These are phyloP conservation scores for Aspergillus fischeri DNA, from an alignment of 2,329 filamentous ascomycete genomes.

Conservation along the genomic window DNA sequence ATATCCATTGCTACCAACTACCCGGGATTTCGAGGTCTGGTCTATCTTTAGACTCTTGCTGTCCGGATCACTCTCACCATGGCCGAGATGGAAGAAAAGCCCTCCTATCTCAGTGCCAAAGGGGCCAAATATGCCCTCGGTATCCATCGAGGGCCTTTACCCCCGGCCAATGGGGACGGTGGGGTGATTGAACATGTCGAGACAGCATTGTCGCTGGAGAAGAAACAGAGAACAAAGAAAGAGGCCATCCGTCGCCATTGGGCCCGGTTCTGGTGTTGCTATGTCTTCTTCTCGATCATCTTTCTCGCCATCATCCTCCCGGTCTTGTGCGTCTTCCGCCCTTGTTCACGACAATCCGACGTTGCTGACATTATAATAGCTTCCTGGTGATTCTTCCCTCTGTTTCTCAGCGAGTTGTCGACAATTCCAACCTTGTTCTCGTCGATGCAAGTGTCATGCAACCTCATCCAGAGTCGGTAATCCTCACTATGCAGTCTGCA, in stretches of 20 bases:
- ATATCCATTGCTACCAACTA: slow-evolving; percentile 1
- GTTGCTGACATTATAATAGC: slow-evolving; percentile 19
- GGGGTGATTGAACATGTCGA: slow-evolving; percentile 24
- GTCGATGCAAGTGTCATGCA: slow-evolving; percentile 32
- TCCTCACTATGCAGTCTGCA: slow-evolving; percentile 32
- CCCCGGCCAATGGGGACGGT: slow-evolving; percentile 13
- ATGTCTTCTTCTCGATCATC: slow-evolving; percentile 36
- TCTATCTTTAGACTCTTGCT: not conserved
- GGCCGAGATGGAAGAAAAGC: slow-evolving; percentile 21
- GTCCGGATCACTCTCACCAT: slow-evolving; percentile 13
- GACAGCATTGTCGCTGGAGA: slow-evolving; percentile 24
- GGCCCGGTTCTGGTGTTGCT: slow-evolving; percentile 38
- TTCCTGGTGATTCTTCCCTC: slow-evolving; percentile 40
- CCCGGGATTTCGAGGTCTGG: not conserved
- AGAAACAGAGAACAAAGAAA: slow-evolving; percentile 18
- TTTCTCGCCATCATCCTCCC: slow-evolving; percentile 29
- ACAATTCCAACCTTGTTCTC: slow-evolving; percentile 35
- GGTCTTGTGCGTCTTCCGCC: slow-evolving; percentile 27
- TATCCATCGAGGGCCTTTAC: slow-evolving; percentile 26
- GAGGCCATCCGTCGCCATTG: slow-evolving; percentile 32
- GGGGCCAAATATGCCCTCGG: slow-evolving; percentile 30
- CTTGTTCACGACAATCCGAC: not conserved
- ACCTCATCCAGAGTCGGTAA: slow-evolving; percentile 29
- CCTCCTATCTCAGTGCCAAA: slow-evolving; percentile 22
- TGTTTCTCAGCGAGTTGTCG: slow-evolving; percentile 37